Base-by-base conservation (phyloP, 208 protist species). In the Trypanosoma boissoni region DNA sequence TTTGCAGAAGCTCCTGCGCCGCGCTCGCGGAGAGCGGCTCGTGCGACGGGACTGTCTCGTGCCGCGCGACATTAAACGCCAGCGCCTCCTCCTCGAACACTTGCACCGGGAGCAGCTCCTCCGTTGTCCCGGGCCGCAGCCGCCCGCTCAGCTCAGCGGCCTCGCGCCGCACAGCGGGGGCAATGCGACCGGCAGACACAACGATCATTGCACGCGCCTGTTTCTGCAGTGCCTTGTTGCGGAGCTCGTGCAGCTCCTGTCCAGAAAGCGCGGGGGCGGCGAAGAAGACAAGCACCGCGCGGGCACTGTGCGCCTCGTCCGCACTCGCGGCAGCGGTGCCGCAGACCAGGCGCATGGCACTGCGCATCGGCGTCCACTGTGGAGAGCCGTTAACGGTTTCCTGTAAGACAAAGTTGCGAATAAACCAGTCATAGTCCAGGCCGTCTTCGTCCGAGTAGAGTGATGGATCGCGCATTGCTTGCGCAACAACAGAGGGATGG, bases 31-130 rank as follows among this genome's bases (percentile, higher is more conserved):
- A 86, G 8, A 99, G 68, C 18, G 74, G 59, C 18, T 80, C 74
- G 72, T 99, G 98, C 63, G 80, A 69, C 12, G 98, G 97, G 14
- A 99, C 97, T 5, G 98, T 92, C 37, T 94, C 78, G 69, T 99
- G 97, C 26, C 92, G 73, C 34, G 97, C 93, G 8, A 98, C 91
- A 75, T 99, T 99, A 60, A 97, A 89, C 16, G 97, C 59, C 3
- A 99, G 77, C 44, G 97, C 88, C 26, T 84, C 78, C 72, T 98
- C 95, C 41, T 91, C 67, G 51, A 99, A 98, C 4, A 92, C 44
- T 68, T 99, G 95, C 58, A 98, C 88, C 0, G 75, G 55, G 36
- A 90, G 58, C 27, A 86, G 50, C 58, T 76, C 64, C 18, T 68
- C 70, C 0, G 71, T 68, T 26, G 74, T 86, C 16, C 48, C 50